Evolutionary conservation across 805 yeast species (phyloP).

Genomic region (Candida morakotiae): DNA sequence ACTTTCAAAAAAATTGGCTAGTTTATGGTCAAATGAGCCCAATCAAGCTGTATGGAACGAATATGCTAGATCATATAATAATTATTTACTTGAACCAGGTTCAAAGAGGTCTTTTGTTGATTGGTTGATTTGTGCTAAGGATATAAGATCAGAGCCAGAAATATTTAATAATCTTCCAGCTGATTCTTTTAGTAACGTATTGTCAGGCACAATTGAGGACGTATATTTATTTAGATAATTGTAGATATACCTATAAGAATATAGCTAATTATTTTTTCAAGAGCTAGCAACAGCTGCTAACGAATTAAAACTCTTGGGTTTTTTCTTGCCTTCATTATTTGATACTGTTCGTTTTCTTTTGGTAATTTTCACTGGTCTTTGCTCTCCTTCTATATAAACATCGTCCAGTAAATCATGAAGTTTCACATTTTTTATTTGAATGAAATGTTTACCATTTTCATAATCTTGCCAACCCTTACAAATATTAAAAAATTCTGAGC

Average conservation of each 20-base stretch:
- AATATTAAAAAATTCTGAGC: conserved; percentile 79
- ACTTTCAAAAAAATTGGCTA: conserved; percentile 19
- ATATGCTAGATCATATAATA: conserved; percentile 26
- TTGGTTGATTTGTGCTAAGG: conserved; percentile 17
- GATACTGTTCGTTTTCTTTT: conserved; percentile 11
- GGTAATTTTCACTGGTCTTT: conserved; percentile 44
- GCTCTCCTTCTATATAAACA: conserved; percentile 75
- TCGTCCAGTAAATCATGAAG: conserved; percentile 78
- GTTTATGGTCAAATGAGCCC: conserved; percentile 22
- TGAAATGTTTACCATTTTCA: conserved; percentile 54
- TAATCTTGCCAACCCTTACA: conserved; percentile 73
- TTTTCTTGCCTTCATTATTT: conserved; percentile 19
- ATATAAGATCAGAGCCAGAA: conserved; percentile 2
- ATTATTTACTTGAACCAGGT: conserved; percentile 3
- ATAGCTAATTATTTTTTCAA: neutral
- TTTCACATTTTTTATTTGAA: conserved; percentile 62
- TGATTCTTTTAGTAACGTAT: neutral
- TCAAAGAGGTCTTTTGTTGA: conserved; percentile 12
- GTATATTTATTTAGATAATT: conserved; percentile 3
- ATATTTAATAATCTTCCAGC: neutral
- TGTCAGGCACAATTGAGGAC: conserved; percentile 7
- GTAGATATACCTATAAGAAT: neutral
- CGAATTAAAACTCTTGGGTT: conserved; percentile 28
- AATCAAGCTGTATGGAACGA: conserved; percentile 25
- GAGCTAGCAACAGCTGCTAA: neutral